Percentiles rank a stretch among this genome's conserved stretches.
phyloP scores from a whole-genome alignment of 1,284 basidiomycete genomes.

The Malassezia dermatis region DNA sequence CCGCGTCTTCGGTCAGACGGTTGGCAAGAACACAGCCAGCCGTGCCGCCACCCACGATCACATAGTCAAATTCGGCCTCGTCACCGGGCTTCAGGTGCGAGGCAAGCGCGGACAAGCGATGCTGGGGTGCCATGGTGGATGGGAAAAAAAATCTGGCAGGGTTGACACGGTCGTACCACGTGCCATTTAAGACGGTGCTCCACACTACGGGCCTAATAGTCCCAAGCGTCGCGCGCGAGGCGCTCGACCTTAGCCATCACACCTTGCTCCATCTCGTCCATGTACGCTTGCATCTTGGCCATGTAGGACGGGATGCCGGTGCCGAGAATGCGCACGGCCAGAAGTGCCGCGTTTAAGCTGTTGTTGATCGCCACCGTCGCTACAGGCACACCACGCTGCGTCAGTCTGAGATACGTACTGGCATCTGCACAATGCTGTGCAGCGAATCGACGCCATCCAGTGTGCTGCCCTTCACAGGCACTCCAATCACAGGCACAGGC shows the following conservation, averaged over 20 bases:
- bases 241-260: conserved; percentile 73
- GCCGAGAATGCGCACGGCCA: conserved; percentile 76
- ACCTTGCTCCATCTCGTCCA: conserved; percentile 65
- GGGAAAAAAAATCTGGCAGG: background rate
- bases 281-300: conserved; percentile 64
- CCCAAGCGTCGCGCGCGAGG: conserved; percentile 73
- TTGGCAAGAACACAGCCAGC: conserved; percentile 48
- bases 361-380: conserved; percentile 97
- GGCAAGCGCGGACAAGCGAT: conserved; percentile 34
- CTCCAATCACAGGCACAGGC: conserved; percentile 81
- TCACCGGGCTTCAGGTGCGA: conserved; percentile 35
- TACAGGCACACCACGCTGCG: conserved; percentile 82
- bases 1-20: conserved; percentile 44
- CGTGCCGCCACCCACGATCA: conserved; percentile 47
- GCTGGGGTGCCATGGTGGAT: background rate
- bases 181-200: no score
- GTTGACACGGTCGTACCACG: no score
- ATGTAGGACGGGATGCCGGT: conserved; percentile 61
- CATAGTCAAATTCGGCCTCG: conserved; percentile 39
- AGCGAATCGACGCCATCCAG: conserved; percentile 92
- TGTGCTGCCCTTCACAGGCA: conserved; percentile 87
- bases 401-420: conserved; percentile 55
- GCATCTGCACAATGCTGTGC: conserved; percentile 98
- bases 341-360: conserved; percentile 79
- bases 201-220: conserved; percentile 46